A percentile compares a stretch with the other conserved stretches of the same genome.
Conservation (phyloP, 495 filamentous ascomycete species). For the Aspergillus egyptiacus region DNA sequence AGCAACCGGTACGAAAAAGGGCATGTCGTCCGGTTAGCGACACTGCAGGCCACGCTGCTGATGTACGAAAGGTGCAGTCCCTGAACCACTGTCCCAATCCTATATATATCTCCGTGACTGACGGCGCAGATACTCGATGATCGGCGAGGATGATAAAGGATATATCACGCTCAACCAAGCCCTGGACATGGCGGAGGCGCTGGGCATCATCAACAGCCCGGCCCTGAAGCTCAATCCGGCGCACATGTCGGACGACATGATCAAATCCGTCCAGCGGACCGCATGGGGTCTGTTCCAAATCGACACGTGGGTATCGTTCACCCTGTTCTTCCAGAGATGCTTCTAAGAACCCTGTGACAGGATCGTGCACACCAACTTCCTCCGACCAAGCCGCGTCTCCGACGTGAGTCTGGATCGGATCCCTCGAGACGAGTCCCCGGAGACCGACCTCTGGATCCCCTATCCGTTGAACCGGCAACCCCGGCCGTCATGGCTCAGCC, state of each 20-base stretch:
- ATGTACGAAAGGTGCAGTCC: slow-evolving; percentile 30
- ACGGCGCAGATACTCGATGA: slow-evolving; percentile 26
- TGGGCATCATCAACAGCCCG: slow-evolving; percentile 22
- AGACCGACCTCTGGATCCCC: slow-evolving; percentile 18
- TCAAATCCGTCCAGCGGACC: slow-evolving; percentile 21
- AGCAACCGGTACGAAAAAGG: slow-evolving; percentile 17
- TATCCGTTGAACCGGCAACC: slow-evolving; percentile 20
- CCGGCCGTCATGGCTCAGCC: slow-evolving; percentile 19
- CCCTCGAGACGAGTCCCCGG: slow-evolving; percentile 3
- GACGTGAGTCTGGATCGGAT: slow-evolving; percentile 20
- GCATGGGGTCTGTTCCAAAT: slow-evolving; percentile 32
- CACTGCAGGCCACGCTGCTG: slow-evolving; percentile 27
- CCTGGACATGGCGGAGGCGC: slow-evolving; percentile 24
- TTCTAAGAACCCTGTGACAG: slow-evolving; percentile 10
- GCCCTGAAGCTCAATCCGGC: slow-evolving; percentile 3
- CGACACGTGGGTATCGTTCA: slow-evolving; percentile 23
- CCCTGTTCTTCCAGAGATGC: neutral
- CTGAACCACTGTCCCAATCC: neutral
- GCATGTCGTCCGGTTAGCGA: slow-evolving; percentile 19
- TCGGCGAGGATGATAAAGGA: slow-evolving; percentile 23
- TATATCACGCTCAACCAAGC: slow-evolving; percentile 30
- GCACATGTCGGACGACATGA: slow-evolving; percentile 24
- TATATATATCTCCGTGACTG: neutral
- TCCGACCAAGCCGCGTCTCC: slow-evolving; percentile 25
- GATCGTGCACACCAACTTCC: slow-evolving; percentile 30